phyloP scores from a whole-genome alignment of 805 yeast genomes.

The Saccharomycopsis fibuligera region DNA sequence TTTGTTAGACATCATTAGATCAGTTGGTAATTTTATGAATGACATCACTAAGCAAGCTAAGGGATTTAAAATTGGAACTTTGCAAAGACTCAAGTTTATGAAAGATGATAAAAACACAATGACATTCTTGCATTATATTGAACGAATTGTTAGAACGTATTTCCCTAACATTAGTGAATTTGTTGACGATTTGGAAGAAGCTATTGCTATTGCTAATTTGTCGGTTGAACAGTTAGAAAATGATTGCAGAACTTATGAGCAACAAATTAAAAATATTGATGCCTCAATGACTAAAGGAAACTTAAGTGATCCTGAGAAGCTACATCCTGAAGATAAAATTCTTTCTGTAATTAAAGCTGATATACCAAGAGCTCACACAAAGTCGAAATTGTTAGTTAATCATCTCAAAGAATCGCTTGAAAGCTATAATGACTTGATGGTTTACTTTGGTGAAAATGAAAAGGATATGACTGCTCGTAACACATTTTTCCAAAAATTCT shows the following conservation, averaged over 20 bases:
- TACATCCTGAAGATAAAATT: conserved; percentile 64
- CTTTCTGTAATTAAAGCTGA: conserved; percentile 46
- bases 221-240: conserved; percentile 56
- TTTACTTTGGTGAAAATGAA: conserved; percentile 67
- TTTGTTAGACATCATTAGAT: conserved; percentile 59
- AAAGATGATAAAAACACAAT: conserved; percentile 63
- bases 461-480: conserved; percentile 46
- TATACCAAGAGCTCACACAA: conserved; percentile 48
- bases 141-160: conserved; percentile 54
- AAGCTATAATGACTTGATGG: conserved; percentile 54
- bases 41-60: conserved; percentile 58
- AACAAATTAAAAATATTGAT: conserved; percentile 44
- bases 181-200: conserved; percentile 50
- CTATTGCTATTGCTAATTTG: conserved; percentile 49
- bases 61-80: conserved; percentile 65
- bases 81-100: conserved; percentile 64
- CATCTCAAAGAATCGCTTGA: conserved; percentile 46
- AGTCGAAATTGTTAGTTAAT: conserved; percentile 42
- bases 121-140: conserved; percentile 72
- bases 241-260: conserved; percentile 52
- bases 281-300: conserved; percentile 54
- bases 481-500: conserved; percentile 55
- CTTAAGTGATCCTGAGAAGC: conserved; percentile 51
- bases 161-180: conserved; percentile 61
- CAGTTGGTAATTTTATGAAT: conserved; percentile 77